Base-by-base conservation (phyloP, 2,329 filamentous ascomycete species). In the Penicillium digitatum region DNA sequence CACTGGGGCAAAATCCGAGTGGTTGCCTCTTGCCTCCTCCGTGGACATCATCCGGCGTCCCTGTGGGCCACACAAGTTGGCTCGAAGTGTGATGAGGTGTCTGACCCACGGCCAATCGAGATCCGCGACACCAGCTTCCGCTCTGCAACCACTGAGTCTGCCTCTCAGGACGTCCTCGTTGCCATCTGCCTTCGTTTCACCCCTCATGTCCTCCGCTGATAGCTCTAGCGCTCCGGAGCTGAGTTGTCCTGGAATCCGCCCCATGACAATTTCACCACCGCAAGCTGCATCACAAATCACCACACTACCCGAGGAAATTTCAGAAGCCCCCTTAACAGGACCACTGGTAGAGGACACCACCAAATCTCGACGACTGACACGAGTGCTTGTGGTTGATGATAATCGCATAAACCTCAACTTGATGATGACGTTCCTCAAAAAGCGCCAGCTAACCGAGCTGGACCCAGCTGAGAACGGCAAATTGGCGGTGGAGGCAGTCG, bases 351-450 rank as follows among this genome's bases (percentile, higher is more conserved):
- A 67, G 32, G 46, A 48, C 38, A 3, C 48, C 47, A 55, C 46
- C 14, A 16, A 37, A 7, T 39, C 59, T 14, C 34, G 42, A 6
- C 60, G 61, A 18, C 55, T 52, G 5, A 55, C 71, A 2, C 66
- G 67, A 11, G 64, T 78, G 2, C 67, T 78, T 0, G 72, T 78
- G 0, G 76, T 78, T 4, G 76, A 78, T 42, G 76, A 78, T 57
- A 78, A 78, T 55, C 62, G 65, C 2, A 78, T 78, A 55, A 78
- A 78, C 38, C 68, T 77, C 10, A 75, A 72, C 18, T 62, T 78
- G 12, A 72, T 78, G 61, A 66, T 76, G 58, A 76, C 74, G 0
- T 76, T 75, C 49, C 69, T 77, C 68, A 71, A 69, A 50, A 76
- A 73, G 49, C 69, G 73, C 8, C 63, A 69, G 4, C 62, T 74